Evolutionary conservation across 441 rosid species (phyloP), one percentile per base, ranked within the genome.

Genomic region (Kokia cookei): DNA sequence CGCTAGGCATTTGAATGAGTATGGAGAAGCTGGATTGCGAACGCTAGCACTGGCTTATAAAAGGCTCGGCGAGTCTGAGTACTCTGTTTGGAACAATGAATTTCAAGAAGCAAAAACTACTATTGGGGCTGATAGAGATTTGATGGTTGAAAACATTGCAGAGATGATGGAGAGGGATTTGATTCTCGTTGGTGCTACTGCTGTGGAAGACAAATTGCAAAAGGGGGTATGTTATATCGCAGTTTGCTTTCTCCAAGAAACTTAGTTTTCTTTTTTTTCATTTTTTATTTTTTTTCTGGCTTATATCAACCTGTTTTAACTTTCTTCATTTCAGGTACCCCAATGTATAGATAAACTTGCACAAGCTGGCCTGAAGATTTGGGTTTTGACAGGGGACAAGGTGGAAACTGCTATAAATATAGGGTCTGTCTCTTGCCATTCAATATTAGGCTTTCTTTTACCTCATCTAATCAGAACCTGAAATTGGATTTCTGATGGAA

Each of bases 321-420:
- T 81, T 32, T 68, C 68, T 68, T 76, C 73, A 77, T 50, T 54
- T 43, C 84, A 95, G 99, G 99, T 95, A 67, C 97, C 98, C 68
- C 97, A 95, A 75, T 93, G 99, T 86, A 93, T 95, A 64, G 99
- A 95, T 77, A 95, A 93, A 80, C 99, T 93, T 73, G 99, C 98
- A 59, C 98, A 93, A 80, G 99, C 99, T 85, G 99, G 99, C 80
- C 93, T 95, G 81, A 95, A 95, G 81, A 9, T 95, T 54, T 95
- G 99, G 98, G 98, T 93, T 80, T 83, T 95, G 82, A 95, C 99
- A 0, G 99, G 99, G 78, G 99, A 95, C 83, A 93, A 95, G 86
- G 90, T 95, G 98, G 99, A 95, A 89, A 95, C 98, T 75, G 99
- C 99, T 62, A 93, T 95, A 76, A 95, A 95, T 84, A 95, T 95